These are phyloP conservation scores for Colletotrichum chlorophyti DNA, from an alignment of 2,329 filamentous ascomycete genomes.

Conservation along the genomic window DNA sequence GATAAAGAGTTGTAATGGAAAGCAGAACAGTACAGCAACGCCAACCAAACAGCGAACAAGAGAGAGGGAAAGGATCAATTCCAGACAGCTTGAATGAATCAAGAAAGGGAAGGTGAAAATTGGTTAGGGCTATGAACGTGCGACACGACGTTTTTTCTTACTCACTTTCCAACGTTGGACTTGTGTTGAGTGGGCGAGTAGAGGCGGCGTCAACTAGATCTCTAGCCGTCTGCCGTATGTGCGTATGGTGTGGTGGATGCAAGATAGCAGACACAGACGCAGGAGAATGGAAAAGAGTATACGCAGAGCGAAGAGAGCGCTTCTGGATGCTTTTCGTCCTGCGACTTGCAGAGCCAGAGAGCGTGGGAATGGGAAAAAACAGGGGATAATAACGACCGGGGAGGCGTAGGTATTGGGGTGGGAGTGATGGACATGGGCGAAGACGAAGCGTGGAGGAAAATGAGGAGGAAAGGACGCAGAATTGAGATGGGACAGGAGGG, in stretches of 20 bases:
- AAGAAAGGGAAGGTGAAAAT: background rate
- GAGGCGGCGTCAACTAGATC: background rate
- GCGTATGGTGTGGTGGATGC: conserved; percentile 6
- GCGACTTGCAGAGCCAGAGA: conserved; percentile 24
- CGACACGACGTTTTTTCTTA: too few relatives aligned
- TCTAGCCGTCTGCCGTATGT: background rate
- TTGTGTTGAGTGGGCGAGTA: background rate
- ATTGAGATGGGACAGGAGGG: conserved; percentile 17
- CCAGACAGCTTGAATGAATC: background rate
- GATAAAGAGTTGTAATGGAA: too few relatives aligned
- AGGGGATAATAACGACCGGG: conserved; percentile 28
- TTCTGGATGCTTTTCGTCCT: conserved; percentile 28
- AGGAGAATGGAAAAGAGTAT: conserved; percentile 6
- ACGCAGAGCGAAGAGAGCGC: too few relatives aligned
- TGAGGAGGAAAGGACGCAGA: conserved; percentile 3
- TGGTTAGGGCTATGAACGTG: conserved; percentile 19
- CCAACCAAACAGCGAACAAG: background rate
- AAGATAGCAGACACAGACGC: background rate
- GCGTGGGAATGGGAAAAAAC: conserved; percentile 16
- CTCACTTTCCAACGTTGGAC: too few relatives aligned
- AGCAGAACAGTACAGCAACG: too few relatives aligned
- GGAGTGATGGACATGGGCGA: conserved; percentile 1
- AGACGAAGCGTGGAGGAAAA: background rate
- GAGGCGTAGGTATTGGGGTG: conserved; percentile 15
- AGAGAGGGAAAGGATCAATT: background rate